Conservation (phyloP, 108 stramenopile species). For the Asterionellopsis glacialis region DNA sequence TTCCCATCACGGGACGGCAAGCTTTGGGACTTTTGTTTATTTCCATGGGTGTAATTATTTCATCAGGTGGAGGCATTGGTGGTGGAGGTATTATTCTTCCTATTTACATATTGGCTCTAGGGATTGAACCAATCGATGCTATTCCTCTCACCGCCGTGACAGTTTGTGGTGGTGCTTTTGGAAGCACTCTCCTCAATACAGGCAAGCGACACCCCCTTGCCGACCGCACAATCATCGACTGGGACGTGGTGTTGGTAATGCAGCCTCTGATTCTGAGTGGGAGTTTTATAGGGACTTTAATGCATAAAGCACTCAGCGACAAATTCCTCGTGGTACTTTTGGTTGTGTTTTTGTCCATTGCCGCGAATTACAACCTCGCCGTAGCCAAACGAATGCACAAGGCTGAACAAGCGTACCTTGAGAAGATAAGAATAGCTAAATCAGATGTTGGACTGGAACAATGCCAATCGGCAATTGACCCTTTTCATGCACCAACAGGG, state of each 20-base stretch:
- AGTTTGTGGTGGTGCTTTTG: conserved; percentile 87
- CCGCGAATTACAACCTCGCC: conserved; percentile 76
- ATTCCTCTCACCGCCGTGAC: conserved; percentile 92
- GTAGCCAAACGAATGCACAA: conserved; percentile 85
- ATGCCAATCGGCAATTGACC: not conserved
- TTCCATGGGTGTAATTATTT: conserved; percentile 82
- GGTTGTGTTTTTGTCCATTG: conserved; percentile 72
- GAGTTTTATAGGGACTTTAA: conserved; percentile 82
- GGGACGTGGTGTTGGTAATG: conserved; percentile 96
- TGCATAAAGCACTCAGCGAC: conserved; percentile 84
- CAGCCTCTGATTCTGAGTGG: conserved; percentile 93
- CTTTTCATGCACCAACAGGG: not conserved
- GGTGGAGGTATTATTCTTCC: conserved; percentile 88
- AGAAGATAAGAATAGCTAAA: not conserved
- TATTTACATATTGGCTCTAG: conserved; percentile 86
- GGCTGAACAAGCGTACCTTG: conserved; percentile 47
- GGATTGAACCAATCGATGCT: conserved; percentile 82
- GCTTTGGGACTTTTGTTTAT: conserved; percentile 68
- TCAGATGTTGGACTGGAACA: not conserved
- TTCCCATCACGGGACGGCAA: conserved; percentile 56
- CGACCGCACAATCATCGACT: conserved; percentile 90
- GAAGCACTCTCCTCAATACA: conserved; percentile 77
- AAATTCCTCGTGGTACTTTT: conserved; percentile 76
- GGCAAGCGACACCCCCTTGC: conserved; percentile 85
- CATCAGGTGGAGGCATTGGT: conserved; percentile 93